Evolutionary conservation across 805 yeast genomes (phyloP).

Genomic region (Priceomyces carsonii): DNA sequence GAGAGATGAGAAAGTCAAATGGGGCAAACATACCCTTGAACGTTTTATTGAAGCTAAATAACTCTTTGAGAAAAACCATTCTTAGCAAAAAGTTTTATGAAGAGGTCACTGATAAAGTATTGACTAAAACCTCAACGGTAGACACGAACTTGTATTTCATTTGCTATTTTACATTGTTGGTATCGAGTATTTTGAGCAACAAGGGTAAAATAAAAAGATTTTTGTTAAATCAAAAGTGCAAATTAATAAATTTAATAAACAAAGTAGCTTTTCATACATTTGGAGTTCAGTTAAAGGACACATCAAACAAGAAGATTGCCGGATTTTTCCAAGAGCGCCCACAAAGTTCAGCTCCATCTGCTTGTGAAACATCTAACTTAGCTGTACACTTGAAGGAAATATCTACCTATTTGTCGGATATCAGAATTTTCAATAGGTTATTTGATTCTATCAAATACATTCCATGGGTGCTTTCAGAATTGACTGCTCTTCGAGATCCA

Average conservation of each 20-base stretch:
- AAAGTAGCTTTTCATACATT: constrained; percentile 4
- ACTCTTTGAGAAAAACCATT: constrained; percentile 30
- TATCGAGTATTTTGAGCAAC: constrained; percentile 38
- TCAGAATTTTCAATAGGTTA: constrained; percentile 43
- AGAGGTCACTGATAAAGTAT: constrained; percentile 41
- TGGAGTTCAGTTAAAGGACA: constrained; percentile 15
- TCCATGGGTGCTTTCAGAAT: constrained; percentile 48
- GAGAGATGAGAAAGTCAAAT: constrained; percentile 9
- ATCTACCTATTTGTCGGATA: constrained; percentile 39
- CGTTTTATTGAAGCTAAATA: constrained; percentile 27
- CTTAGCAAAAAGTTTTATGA: constrained; percentile 41
- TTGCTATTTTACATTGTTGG: constrained; percentile 42
- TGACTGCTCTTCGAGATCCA: constrained; percentile 26
- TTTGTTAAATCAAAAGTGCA: constrained; percentile 25
- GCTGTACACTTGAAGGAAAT: constrained; percentile 37
- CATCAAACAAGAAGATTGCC: constrained; percentile 15
- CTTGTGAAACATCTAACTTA: constrained; percentile 16
- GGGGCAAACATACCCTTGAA: constrained; percentile 19
- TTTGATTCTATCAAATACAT: constrained; percentile 42
- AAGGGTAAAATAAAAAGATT: constrained; percentile 32
- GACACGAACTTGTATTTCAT: constrained; percentile 43
- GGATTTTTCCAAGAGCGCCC: constrained; percentile 7
- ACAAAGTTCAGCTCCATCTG: constrained; percentile 1
- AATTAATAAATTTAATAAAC: constrained; percentile 20
- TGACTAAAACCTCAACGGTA: constrained; percentile 31